Percentiles rank a stretch among this genome's conserved stretches.
Conservation (phyloP, 331 rosid species). For the Prunus yedoensis region DNA sequence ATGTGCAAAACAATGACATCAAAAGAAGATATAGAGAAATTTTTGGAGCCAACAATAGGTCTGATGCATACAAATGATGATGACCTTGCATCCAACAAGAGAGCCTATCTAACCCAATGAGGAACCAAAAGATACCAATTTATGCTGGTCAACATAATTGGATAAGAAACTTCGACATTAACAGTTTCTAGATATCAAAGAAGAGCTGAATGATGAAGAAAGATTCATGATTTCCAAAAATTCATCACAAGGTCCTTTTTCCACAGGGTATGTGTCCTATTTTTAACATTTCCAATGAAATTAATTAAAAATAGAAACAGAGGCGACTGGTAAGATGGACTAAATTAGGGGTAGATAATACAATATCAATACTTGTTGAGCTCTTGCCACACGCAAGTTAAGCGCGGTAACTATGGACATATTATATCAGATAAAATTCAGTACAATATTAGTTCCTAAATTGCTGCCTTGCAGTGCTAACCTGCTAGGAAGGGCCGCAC, state of each 20-base stretch:
- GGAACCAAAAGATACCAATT: neutral
- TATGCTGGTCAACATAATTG: neutral
- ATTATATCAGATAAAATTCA: neutral
- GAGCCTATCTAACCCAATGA: neutral
- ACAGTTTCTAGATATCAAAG: neutral
- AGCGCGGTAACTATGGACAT: neutral
- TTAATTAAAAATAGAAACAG: neutral
- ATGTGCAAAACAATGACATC: neutral
- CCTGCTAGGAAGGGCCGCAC: slow-evolving; percentile 88
- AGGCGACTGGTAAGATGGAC: neutral
- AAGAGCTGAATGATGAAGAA: neutral
- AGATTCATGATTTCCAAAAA: neutral
- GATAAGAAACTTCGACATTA: neutral
- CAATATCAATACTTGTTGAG: neutral
- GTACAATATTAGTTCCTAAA: neutral
- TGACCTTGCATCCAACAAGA: neutral
- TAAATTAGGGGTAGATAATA: neutral
- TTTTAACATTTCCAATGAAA: too few species aligned
- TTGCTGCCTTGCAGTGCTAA: slow-evolving; percentile 18
- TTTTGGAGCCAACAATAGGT: neutral
- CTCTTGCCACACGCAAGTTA: neutral
- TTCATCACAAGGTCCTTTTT: neutral
- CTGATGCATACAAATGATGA: neutral
- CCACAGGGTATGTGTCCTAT: neutral
- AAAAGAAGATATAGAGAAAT: neutral